Evolutionary conservation across 2,329 filamentous ascomycete genomes (phyloP).

Genomic region (Fusarium beomiforme): DNA sequence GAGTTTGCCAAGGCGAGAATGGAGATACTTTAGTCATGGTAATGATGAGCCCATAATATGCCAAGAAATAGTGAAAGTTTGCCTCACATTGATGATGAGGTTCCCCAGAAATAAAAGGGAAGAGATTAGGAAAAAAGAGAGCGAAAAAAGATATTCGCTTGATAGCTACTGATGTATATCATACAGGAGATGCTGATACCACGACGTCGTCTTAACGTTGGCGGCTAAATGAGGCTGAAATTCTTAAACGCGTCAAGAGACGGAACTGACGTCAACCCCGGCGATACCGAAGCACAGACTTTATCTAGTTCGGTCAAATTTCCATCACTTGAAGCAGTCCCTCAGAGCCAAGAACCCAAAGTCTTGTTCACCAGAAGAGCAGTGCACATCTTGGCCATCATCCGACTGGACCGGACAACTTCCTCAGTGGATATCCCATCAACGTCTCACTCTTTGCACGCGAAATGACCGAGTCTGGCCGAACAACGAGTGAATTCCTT

Average conservation of each 20-base stretch:
- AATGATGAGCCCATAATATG: conserved; percentile 17
- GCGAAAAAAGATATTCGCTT: neutral
- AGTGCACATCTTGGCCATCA: neutral
- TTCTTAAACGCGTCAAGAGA: neutral
- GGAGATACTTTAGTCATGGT: conserved; percentile 28
- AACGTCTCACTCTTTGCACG: neutral
- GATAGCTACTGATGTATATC: neutral
- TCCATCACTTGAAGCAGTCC: neutral
- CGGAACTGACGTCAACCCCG: conserved; percentile 27
- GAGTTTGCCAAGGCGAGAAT: conserved; percentile 22
- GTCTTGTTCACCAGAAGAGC: neutral
- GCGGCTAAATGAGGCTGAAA: conserved; percentile 29
- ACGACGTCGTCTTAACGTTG: conserved; percentile 15
- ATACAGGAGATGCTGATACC: neutral
- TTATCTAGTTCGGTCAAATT: conserved; percentile 16
- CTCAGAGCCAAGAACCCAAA: conserved; percentile 3
- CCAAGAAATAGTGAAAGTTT: conserved; percentile 4
- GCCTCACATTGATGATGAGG: neutral
- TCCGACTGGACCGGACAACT: conserved; percentile 26
- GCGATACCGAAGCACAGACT: conserved; percentile 29
- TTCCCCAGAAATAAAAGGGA: neutral
- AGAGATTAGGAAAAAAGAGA: rapidly evolving
- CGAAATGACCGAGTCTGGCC: neutral
- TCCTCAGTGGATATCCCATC: neutral
- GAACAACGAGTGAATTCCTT: neutral